Evolutionary conservation across 306 rosid genomes (phyloP).

Genomic region (Hylodesmum podocarpum): DNA sequence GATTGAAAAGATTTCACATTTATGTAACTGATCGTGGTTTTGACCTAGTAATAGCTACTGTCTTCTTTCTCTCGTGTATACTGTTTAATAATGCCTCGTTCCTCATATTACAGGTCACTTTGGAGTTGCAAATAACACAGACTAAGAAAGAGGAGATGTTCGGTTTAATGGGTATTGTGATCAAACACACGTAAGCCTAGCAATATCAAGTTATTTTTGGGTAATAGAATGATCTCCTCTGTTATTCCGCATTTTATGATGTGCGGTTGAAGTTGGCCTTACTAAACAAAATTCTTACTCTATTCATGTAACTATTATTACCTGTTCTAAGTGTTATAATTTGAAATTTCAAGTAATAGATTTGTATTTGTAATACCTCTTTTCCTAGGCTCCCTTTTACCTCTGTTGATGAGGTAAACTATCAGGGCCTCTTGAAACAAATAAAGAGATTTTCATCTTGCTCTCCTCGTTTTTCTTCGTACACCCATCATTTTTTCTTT

Average conservation of each 20-base stretch:
- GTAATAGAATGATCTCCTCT: neutral
- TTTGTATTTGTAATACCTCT: neutral
- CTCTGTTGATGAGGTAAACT: neutral
- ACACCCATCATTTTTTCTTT: too few relatives aligned
- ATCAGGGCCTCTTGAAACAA: neutral
- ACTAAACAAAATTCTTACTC: constrained; percentile 4
- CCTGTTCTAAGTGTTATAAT: neutral
- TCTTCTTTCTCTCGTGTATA: constrained; percentile 8
- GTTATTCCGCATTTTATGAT: neutral
- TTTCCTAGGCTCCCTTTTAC: neutral
- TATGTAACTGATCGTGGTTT: neutral
- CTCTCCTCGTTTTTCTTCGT: too few relatives aligned
- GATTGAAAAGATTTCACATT: constrained; percentile 2
- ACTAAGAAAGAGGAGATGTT: constrained; percentile 62
- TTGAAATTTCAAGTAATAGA: neutral
- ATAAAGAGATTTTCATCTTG: too few relatives aligned
- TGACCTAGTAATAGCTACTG: neutral
- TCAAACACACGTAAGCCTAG: constrained; percentile 40
- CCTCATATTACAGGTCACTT: constrained; percentile 53
- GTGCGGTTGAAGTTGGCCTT: neutral
- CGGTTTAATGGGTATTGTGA: constrained; percentile 40
- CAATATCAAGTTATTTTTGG: neutral
- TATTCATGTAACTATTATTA: neutral
- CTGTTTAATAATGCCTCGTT: neutral
- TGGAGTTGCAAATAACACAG: constrained; percentile 66